phyloP scores from a whole-genome alignment of 2,329 filamentous ascomycete species.

The Aspergillus brasiliensis region DNA sequence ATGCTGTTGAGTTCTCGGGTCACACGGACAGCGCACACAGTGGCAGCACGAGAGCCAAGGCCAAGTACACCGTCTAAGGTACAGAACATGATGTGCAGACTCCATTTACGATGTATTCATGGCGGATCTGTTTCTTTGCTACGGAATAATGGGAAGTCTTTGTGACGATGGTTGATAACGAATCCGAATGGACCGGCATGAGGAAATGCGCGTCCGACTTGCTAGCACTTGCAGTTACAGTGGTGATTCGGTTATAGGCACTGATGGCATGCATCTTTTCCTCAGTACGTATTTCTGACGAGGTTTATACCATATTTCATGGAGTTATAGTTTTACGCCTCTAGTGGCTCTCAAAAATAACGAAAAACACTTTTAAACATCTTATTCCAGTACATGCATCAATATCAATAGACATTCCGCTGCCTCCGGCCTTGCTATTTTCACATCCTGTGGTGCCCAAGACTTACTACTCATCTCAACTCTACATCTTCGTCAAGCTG shows the following conservation, averaged over 20 bases:
- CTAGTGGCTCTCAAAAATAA: conserved; percentile 11
- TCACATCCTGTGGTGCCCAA: neutral
- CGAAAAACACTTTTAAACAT: conserved; percentile 2
- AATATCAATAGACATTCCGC: neutral
- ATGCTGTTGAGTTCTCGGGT: conserved; percentile 90
- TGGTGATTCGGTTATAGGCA: conserved; percentile 31
- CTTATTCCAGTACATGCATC: neutral
- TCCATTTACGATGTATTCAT: conserved; percentile 22
- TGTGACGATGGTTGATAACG: conserved; percentile 21
- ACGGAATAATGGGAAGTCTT: conserved; percentile 19
- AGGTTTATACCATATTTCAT: conserved; percentile 30
- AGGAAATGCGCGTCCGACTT: conserved; percentile 14
- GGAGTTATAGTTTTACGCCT: conserved; percentile 18
- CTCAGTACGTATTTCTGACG: conserved; percentile 33
- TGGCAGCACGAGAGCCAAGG: conserved; percentile 92
- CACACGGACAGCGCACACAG: conserved; percentile 92
- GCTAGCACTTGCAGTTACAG: conserved; percentile 27
- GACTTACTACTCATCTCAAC: too few species aligned
- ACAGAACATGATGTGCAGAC: conserved; percentile 1
- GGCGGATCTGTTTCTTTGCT: conserved; percentile 18
- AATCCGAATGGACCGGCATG: conserved; percentile 18
- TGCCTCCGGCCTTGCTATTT: neutral
- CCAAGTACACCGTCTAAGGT: conserved; percentile 80
- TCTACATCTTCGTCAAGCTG: neutral
- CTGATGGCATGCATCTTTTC: conserved; percentile 37